Evolutionary conservation across 1,139 yeast genomes (phyloP).

Genomic region (Taphrina sp.): DNA sequence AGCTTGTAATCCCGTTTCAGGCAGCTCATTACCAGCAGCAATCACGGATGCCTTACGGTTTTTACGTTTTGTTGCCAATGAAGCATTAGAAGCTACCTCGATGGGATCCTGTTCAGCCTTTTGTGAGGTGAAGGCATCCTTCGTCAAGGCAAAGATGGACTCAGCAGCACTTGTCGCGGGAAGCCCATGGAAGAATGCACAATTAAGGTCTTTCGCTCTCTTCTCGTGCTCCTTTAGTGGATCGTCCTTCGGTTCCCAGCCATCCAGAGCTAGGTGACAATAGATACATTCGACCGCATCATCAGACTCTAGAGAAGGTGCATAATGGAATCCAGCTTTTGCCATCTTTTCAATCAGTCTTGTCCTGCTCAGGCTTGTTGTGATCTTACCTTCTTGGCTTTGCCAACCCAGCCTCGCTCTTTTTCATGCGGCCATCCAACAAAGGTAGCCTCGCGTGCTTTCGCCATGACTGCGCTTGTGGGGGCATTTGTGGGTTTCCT

Average conservation of each 20-base stretch:
- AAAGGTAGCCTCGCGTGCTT: slow-evolving; percentile 55
- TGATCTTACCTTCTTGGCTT: slow-evolving; percentile 42
- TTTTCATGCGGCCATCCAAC: slow-evolving; percentile 57
- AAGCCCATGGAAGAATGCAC: slow-evolving; percentile 52
- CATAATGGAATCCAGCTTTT: slow-evolving; percentile 65
- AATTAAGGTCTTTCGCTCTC: slow-evolving; percentile 48
- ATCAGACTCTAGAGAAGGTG: slow-evolving; percentile 59
- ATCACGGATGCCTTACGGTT: not conserved
- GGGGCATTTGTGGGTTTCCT: slow-evolving; percentile 44
- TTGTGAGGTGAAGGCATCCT: slow-evolving; percentile 22
- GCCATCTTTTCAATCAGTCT: slow-evolving; percentile 51
- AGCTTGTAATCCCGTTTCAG: no score
- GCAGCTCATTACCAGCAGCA: not conserved
- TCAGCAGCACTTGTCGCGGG: slow-evolving; percentile 11
- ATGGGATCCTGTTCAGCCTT: slow-evolving; percentile 2
- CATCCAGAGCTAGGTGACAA: slow-evolving; percentile 65
- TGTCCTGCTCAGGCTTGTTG: not conserved
- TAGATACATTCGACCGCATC: slow-evolving; percentile 71
- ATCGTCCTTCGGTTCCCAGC: slow-evolving; percentile 69
- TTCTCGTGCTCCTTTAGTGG: slow-evolving; percentile 47
- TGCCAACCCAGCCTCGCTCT: slow-evolving; percentile 48
- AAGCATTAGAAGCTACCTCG: slow-evolving; percentile 6
- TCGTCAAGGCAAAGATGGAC: slow-evolving; percentile 32
- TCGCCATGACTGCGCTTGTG: slow-evolving; percentile 45
- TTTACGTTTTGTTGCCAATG: not conserved